Evolutionary conservation across 805 yeast genomes (phyloP).

Genomic region (Cyberlindnera maritima): DNA sequence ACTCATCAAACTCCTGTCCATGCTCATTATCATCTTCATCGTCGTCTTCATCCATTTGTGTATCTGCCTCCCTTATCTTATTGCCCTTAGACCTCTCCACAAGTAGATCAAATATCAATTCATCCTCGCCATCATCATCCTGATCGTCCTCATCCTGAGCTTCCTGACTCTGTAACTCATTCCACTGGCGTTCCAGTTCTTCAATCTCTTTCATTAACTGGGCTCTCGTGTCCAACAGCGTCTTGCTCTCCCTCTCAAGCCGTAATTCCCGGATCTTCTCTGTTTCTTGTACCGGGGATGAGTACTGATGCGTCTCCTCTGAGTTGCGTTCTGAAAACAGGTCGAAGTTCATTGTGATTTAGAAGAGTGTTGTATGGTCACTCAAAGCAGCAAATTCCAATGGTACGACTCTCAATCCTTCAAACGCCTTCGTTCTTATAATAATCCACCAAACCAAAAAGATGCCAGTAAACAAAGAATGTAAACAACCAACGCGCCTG

Average conservation of each 20-base stretch:
- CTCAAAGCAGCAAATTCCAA: neutral
- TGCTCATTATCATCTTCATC: conserved; percentile 7
- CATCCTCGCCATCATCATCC: conserved; percentile 7
- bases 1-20: conserved; percentile 10
- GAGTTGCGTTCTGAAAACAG: conserved; percentile 17
- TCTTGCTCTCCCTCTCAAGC: conserved; percentile 14
- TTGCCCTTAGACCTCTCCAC: conserved; percentile 5
- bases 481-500: conserved; percentile 2
- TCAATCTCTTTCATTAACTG: conserved; percentile 19
- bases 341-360: conserved; percentile 7
- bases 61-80: neutral
- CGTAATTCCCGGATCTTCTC: conserved; percentile 12
- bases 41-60: conserved; percentile 6
- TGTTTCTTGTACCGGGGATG: conserved; percentile 22
- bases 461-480: neutral
- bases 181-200: conserved; percentile 20
- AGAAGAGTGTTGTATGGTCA: no score
- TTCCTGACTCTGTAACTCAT: conserved; percentile 15
- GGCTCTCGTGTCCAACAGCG: conserved; percentile 12
- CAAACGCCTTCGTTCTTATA: no score
- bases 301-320: conserved; percentile 6
- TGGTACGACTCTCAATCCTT: neutral
- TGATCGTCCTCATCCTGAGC: conserved; percentile 11
- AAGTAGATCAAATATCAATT: conserved; percentile 13
- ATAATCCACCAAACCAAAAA: no score